These are phyloP conservation scores for Monosporascus cannonballus DNA, from an alignment of 2,329 filamentous ascomycete species.

Conservation along the genomic window DNA sequence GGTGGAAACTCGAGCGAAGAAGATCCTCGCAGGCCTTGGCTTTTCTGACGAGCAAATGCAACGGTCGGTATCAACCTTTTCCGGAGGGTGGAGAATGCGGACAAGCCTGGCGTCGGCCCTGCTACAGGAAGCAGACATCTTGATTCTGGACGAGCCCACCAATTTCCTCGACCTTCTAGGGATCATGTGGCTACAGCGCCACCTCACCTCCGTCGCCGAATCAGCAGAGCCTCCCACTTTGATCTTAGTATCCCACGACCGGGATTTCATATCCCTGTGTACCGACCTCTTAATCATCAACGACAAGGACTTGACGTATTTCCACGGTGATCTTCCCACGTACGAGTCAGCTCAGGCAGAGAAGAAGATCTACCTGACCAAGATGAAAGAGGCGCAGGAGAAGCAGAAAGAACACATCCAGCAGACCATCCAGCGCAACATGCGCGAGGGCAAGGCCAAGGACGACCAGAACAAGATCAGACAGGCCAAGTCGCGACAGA, in stretches of 20 bases:
- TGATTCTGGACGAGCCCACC: constrained; percentile 81
- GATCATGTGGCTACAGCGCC: constrained; percentile 77
- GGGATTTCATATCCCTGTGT: constrained; percentile 71
- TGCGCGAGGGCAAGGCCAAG: constrained; percentile 67
- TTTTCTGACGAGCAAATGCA: constrained; percentile 59
- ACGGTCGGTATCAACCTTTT: constrained; percentile 58
- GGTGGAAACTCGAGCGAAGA: constrained; percentile 60
- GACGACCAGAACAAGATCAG: constrained; percentile 81
- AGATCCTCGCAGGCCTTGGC: constrained; percentile 62
- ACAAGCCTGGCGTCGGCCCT: constrained; percentile 59
- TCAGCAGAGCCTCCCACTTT: constrained; percentile 55
- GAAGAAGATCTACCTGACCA: constrained; percentile 60
- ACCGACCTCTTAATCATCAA: constrained; percentile 73
- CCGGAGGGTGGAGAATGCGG: constrained; percentile 73
- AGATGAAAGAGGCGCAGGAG: constrained; percentile 78
- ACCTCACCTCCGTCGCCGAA: constrained; percentile 55
- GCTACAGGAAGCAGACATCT: constrained; percentile 66
- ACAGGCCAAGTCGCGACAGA: constrained; percentile 79
- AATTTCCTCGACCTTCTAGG: constrained; percentile 80
- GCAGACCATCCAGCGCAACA: constrained; percentile 67
- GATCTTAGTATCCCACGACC: constrained; percentile 77
- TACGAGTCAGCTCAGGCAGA: constrained; percentile 66
- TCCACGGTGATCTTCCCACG: constrained; percentile 66
- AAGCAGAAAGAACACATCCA: constrained; percentile 76
- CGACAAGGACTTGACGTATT: constrained; percentile 65